Percentiles rank a stretch among this genome's conserved stretches.
phyloP scores from a whole-genome alignment of 148 eudicot species.

The Rhododendron mucronatum region DNA sequence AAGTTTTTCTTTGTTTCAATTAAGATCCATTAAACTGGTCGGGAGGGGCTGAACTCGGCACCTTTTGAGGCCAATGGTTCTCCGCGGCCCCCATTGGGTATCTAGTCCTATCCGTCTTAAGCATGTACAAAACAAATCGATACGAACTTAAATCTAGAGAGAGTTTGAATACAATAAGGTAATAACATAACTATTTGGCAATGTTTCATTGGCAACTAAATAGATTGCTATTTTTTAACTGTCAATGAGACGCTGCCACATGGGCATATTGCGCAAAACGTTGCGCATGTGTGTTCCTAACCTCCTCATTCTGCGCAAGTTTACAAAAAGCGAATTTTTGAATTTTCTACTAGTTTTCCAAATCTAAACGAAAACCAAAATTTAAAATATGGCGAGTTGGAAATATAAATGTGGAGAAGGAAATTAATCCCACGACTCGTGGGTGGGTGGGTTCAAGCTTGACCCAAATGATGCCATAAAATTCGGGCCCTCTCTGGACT shows the following conservation, averaged over 20 bases:
- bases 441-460: not conserved
- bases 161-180: too few relatives aligned
- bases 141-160: not conserved
- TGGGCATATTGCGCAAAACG: not conserved
- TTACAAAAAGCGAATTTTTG: not conserved
- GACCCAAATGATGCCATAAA: not conserved
- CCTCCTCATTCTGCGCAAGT: not conserved
- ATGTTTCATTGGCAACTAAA: not conserved
- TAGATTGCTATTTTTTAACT: not conserved
- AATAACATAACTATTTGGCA: not conserved
- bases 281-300: too few relatives aligned
- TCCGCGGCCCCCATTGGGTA: not conserved
- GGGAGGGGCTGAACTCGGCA: not conserved
- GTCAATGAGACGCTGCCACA: too few relatives aligned
- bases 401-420: not conserved
- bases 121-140: not conserved
- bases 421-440: not conserved
- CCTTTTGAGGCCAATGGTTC: not conserved
- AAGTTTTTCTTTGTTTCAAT: not conserved
- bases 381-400: not conserved
- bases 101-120: not conserved
- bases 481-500: conserved; percentile 1
- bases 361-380: not conserved
- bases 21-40: not conserved
- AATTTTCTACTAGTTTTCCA: not conserved